Percentiles rank a stretch among this genome's conserved stretches.
Evolutionary conservation across 2,329 filamentous ascomycete genomes (phyloP).

Genomic region (Periconia digitata): DNA sequence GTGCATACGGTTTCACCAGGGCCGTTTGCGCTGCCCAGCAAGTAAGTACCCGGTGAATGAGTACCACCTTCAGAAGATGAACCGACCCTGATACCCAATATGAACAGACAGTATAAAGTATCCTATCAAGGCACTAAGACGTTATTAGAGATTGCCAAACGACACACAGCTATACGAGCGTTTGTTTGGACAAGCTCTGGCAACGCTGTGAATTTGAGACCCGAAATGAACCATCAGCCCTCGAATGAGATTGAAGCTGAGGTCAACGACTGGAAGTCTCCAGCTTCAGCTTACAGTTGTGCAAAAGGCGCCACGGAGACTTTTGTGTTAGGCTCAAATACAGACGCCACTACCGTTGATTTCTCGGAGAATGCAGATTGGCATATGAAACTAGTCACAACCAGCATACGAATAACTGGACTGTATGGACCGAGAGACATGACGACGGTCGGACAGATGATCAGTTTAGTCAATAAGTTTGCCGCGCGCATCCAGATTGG

Average conservation of each 20-base stretch:
- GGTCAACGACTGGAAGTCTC: background rate
- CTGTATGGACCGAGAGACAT: conserved; percentile 12
- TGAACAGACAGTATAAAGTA: background rate
- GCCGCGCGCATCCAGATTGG: conserved; percentile 16
- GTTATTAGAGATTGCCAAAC: conserved; percentile 2
- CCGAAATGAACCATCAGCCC: background rate
- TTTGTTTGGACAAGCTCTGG: conserved; percentile 5
- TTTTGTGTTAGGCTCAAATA: conserved; percentile 17
- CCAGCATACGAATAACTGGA: conserved; percentile 6
- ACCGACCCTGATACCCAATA: no score
- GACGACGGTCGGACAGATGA: conserved; percentile 6
- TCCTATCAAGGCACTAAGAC: conserved; percentile 4
- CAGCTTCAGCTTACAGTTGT: conserved; percentile 6
- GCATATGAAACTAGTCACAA: conserved; percentile 4
- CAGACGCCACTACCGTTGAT: background rate
- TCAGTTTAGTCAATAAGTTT: conserved; percentile 2
- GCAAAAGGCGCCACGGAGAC: conserved; percentile 16
- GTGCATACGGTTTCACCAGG: conserved; percentile 5
- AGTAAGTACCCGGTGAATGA: background rate
- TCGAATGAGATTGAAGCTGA: conserved; percentile 1
- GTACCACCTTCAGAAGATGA: no score
- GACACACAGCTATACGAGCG: conserved; percentile 2
- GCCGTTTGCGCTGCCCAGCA: background rate
- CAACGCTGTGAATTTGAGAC: background rate
- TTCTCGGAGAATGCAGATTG: conserved; percentile 1